Base-by-base conservation (phyloP, 1,284 basidiomycete species). In the Apiotrichum porosum region DNA sequence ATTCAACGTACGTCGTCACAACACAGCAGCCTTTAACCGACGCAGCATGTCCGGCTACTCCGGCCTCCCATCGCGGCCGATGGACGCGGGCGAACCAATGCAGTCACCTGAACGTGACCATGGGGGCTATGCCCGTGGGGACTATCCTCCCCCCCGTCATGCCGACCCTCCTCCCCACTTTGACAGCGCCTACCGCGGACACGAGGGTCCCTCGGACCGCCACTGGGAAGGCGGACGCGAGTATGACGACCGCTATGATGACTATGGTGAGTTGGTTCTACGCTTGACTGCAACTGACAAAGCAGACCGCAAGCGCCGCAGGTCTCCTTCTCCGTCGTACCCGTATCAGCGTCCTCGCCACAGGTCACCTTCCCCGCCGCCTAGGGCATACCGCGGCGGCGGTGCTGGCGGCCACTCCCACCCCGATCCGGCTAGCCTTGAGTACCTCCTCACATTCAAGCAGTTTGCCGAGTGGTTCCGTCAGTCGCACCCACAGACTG, bases 381-480 rank as follows among this genome's bases (percentile, higher is more conserved):
- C 41, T n/a, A 41, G 26, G 37, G 26, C 8, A 6, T 37, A 35
- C 30, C 40, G 30, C 21, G 26, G 26, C 26, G 26, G 26, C 26
- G 26, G 26, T 28, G 8, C 8, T 28, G 26, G 44, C 22, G 31
- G 26, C 17, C 40, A 42, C 34, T 36, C 48, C 10, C 56, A 64
- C 9, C 67, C 70, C 12, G 88, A 92, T 62, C 89, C 89, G 15
- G 85, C 88, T 53, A 83, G 82, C 2, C 80, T 89, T 52, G 88
- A 91, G 56, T 85, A 86, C 58, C 83, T 86, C 31, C 83, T 87
- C 5, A 80, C 83, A 2, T 74, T 91, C 69, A 87, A 88, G 67
- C 84, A 88, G 62, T 93, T 86, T 62, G 86, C 86, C 1, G 89
- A 92, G 58, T 93, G 89, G 89, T 92, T 91, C 72, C 80, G 88